Conservation (phyloP, 257 asterid species). For the Primulina eburnea region DNA sequence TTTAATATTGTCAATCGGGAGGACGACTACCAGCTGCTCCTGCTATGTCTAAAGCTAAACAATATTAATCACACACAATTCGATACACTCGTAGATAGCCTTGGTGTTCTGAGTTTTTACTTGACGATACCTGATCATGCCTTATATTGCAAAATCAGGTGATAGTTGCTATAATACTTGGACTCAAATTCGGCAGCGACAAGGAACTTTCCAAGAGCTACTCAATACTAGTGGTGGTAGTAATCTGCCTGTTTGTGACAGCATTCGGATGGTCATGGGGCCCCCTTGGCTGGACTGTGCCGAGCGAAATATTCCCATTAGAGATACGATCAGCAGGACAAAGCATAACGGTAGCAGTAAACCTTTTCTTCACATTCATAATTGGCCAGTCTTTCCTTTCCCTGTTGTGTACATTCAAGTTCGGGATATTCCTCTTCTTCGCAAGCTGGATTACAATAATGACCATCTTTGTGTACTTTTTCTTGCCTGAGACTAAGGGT, state of each 20-base stretch:
- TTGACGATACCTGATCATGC: background rate
- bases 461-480: conserved; percentile 62
- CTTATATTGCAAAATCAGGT: conserved; percentile 33
- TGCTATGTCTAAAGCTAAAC: background rate
- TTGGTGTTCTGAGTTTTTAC: background rate
- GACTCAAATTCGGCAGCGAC: conserved; percentile 53
- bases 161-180: conserved; percentile 54
- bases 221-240: conserved; percentile 56
- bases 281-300: conserved; percentile 87
- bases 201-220: conserved; percentile 52
- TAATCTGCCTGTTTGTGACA: conserved; percentile 65
- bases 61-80: too few relatives aligned
- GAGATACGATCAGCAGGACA: conserved; percentile 90
- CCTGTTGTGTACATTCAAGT: conserved; percentile 70
- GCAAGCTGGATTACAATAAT: conserved; percentile 75
- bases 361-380: conserved; percentile 66
- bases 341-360: conserved; percentile 80
- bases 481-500: conserved; percentile 85
- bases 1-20: too few relatives aligned
- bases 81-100: background rate
- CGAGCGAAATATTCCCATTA: conserved; percentile 85
- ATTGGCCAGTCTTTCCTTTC: conserved; percentile 75
- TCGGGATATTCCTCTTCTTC: conserved; percentile 77
- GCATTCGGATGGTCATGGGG: conserved; percentile 98
- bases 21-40: background rate